A percentile compares a stretch with the other conserved stretches of the same genome.
Conservation (phyloP, 208 protist species). For the Wallacemonas collosoma region DNA sequence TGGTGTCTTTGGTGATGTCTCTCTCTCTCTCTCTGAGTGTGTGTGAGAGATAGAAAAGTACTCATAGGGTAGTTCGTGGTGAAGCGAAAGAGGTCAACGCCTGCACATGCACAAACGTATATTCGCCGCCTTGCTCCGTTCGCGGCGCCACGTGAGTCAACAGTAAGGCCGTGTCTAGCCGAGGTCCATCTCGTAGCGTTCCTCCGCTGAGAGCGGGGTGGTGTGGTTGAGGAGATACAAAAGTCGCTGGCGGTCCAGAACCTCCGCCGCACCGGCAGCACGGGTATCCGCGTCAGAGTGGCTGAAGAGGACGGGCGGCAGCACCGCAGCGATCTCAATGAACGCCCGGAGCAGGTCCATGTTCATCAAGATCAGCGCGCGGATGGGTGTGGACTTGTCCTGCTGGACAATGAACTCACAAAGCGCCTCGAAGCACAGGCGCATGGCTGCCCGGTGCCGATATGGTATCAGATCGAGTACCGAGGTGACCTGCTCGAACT, state of each 20-base stretch:
- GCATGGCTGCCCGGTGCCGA: constrained; percentile 15
- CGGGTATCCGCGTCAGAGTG: constrained; percentile 4
- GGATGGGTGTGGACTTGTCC: constrained; percentile 13
- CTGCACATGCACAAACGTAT: too few species aligned
- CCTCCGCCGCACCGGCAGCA: not conserved
- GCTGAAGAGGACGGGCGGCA: not conserved
- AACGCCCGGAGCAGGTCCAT: constrained; percentile 35
- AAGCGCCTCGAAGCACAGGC: constrained; percentile 8
- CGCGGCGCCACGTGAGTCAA: too few species aligned
- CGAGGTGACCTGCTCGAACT: not conserved
- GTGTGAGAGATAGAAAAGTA: too few species aligned
- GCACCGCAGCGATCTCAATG: constrained; percentile 25
- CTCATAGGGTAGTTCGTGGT: too few species aligned
- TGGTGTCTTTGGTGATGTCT: too few species aligned
- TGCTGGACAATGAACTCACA: constrained; percentile 18
- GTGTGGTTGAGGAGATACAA: constrained; percentile 7
- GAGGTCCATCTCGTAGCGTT: constrained; percentile 3
- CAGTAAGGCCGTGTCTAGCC: not conserved
- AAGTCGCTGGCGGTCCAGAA: constrained; percentile 2
- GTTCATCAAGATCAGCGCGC: constrained; percentile 31
- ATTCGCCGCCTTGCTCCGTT: too few species aligned
- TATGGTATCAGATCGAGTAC: constrained; percentile 8
- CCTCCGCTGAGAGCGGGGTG: not conserved
- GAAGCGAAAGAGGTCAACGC: too few species aligned
- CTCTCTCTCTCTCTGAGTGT: too few species aligned